phyloP scores from a whole-genome alignment of 441 rosid species.

The Croton laevigatus region DNA sequence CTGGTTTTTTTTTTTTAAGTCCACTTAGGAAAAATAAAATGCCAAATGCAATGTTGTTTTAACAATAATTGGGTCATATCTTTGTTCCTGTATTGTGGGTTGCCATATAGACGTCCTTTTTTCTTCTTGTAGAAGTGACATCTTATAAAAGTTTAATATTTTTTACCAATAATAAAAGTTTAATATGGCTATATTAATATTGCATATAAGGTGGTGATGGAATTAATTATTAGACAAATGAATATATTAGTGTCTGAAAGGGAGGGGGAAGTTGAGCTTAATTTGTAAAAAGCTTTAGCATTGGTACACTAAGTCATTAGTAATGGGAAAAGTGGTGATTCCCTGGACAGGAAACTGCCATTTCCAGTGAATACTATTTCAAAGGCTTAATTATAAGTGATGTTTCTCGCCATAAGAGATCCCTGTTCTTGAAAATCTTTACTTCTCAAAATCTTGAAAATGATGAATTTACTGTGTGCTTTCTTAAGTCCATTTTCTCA shows the following conservation, averaged over 20 bases:
- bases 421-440: too few relatives aligned
- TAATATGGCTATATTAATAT: too few relatives aligned
- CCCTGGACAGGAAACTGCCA: neutral
- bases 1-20: neutral
- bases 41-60: too few relatives aligned
- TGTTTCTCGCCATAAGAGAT: too few relatives aligned
- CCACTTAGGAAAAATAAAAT: neutral
- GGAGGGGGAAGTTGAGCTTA: too few relatives aligned
- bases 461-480: too few relatives aligned
- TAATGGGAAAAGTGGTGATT: neutral
- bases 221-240: too few relatives aligned
- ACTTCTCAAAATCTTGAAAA: too few relatives aligned
- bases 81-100: neutral
- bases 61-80: neutral
- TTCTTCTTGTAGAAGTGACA: neutral
- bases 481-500: too few relatives aligned
- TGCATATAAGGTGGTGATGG: neutral
- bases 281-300: neutral
- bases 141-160: neutral
- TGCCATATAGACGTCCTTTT: neutral
- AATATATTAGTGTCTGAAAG: neutral
- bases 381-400: neutral
- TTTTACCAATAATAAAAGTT: too few relatives aligned
- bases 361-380: neutral
- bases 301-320: neutral